Conservation (phyloP, 371 early-diverging fungal genomes). For the Rhizomucor miehei region DNA sequence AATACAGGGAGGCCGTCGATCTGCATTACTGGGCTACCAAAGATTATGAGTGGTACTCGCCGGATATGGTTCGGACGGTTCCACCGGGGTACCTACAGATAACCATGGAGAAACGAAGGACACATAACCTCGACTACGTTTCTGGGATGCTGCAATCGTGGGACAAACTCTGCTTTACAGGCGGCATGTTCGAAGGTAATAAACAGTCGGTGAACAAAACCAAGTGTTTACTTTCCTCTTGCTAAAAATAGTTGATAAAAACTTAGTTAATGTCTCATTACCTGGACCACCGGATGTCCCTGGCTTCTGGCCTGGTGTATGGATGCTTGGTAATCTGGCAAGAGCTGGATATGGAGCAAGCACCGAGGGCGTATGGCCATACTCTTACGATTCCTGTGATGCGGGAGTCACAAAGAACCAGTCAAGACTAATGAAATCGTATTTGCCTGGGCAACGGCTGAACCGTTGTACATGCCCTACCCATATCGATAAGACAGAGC, state of each 20-base stretch:
- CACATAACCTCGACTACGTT: constrained; percentile 40
- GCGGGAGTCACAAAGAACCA: constrained; percentile 48
- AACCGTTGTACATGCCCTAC: constrained; percentile 49
- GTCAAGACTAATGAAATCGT: constrained; percentile 8
- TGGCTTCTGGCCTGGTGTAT: constrained; percentile 59
- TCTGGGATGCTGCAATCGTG: constrained; percentile 59
- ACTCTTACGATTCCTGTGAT: constrained; percentile 51
- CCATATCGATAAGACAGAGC: constrained; percentile 28
- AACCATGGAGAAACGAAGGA: constrained; percentile 33
- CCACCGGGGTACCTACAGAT: constrained; percentile 44
- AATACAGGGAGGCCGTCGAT: constrained; percentile 40
- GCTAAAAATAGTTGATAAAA: not conserved
- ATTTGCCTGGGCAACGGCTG: constrained; percentile 41
- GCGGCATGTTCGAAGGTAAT: constrained; percentile 51
- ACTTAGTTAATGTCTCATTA: constrained; percentile 44
- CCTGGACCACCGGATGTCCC: constrained; percentile 41
- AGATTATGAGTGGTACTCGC: constrained; percentile 50
- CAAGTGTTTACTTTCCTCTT: not conserved
- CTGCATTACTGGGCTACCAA: constrained; percentile 52
- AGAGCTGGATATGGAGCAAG: constrained; percentile 56
- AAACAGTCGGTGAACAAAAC: too few species aligned
- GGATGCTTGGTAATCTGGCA: constrained; percentile 58
- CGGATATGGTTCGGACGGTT: constrained; percentile 35
- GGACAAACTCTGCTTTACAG: constrained; percentile 64
- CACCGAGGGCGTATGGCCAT: constrained; percentile 61